Conservation (phyloP, 2,329 filamentous ascomycete genomes). For the Cercospora zeae-maydis region DNA sequence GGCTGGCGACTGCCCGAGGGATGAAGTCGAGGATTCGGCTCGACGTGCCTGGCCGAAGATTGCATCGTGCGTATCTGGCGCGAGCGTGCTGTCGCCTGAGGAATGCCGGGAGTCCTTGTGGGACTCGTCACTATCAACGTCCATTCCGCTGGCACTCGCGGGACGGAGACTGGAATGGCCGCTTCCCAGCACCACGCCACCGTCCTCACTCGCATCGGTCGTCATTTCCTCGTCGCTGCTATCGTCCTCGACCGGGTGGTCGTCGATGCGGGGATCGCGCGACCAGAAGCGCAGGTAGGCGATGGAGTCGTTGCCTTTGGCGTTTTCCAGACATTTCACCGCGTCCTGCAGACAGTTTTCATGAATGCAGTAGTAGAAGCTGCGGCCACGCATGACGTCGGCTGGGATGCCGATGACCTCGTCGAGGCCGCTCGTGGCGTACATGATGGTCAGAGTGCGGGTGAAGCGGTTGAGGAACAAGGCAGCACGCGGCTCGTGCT, state of each 20-base stretch:
- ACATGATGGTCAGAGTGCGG: conserved; percentile 78
- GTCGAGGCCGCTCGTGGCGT: conserved; percentile 71
- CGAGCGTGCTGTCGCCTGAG: conserved; percentile 46
- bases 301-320: conserved; percentile 87
- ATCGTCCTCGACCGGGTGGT: conserved; percentile 37
- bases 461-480: conserved; percentile 85
- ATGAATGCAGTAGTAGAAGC: conserved; percentile 84
- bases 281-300: conserved; percentile 86
- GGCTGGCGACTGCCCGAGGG: conserved; percentile 31
- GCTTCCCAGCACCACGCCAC: conserved; percentile 47
- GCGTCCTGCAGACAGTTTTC: conserved; percentile 73
- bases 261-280: conserved; percentile 63
- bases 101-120: conserved; percentile 36
- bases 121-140: conserved; percentile 24
- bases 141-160: conserved; percentile 11
- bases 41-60: conserved; percentile 44
- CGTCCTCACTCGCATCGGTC: conserved; percentile 49
- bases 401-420: conserved; percentile 72
- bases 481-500: conserved; percentile 74
- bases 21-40: conserved; percentile 39
- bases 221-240: conserved; percentile 47
- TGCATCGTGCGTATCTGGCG: conserved; percentile 39
- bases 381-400: conserved; percentile 67
- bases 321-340: conserved; percentile 73
- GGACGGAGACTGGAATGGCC: conserved; percentile 28